These are phyloP conservation scores for Microbotryum scabiosae DNA, from an alignment of 1,284 basidiomycete species.

Conservation along the genomic window DNA sequence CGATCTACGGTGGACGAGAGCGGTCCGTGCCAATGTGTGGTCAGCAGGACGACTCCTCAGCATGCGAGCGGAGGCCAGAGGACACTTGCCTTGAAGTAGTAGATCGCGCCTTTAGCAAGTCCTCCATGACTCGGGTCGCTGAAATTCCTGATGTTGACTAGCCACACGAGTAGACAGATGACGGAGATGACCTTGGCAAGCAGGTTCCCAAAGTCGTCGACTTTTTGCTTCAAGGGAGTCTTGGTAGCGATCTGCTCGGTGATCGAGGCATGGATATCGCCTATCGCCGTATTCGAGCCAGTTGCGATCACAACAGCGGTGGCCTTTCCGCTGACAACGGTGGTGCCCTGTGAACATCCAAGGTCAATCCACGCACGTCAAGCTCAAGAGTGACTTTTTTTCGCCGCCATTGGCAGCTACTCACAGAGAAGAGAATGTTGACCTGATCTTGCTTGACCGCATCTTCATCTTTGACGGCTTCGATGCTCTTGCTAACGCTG, in stretches of 20 bases:
- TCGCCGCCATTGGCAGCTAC: conserved; percentile 33
- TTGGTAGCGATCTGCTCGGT: conserved; percentile 75
- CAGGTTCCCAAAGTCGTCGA: conserved; percentile 93
- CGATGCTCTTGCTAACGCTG: conserved; percentile 70
- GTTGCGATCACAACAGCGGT: conserved; percentile 77
- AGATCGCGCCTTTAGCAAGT: conserved; percentile 79
- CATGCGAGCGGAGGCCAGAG: background rate
- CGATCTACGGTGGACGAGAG: conserved; percentile 50
- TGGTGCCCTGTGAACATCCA: conserved; percentile 61
- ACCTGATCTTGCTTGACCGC: conserved; percentile 95
- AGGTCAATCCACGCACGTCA: background rate
- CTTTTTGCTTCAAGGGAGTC: conserved; percentile 87
- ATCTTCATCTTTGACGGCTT: conserved; percentile 49
- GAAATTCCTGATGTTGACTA: conserved; percentile 89
- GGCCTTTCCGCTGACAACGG: conserved; percentile 81
- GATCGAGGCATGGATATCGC: conserved; percentile 90
- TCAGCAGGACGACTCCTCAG: background rate
- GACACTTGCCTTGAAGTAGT: conserved; percentile 68
- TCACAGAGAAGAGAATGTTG: conserved; percentile 83
- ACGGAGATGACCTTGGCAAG: conserved; percentile 92
- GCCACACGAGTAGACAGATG: conserved; percentile 90
- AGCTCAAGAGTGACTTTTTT: background rate
- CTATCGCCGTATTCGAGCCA: conserved; percentile 78
- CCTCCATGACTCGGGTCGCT: conserved; percentile 85
- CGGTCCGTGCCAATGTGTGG: background rate